Evolutionary conservation across 352 stramenopile species (phyloP).

Genomic region (Globisporangium emineosum): DNA sequence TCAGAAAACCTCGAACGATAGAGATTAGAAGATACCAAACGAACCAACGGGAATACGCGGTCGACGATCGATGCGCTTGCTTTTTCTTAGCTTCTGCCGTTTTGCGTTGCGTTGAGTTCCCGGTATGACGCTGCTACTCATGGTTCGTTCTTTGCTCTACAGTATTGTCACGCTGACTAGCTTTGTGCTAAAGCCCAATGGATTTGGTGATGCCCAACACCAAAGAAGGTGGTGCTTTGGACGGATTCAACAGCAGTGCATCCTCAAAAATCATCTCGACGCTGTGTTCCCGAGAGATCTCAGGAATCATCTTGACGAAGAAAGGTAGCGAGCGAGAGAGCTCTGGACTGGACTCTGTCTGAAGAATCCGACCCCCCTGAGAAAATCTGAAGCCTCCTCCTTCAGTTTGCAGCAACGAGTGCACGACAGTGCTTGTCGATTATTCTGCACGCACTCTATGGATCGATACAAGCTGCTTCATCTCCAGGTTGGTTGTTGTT

Average conservation of each 20-base stretch:
- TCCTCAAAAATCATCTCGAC: background rate
- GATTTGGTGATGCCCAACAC: too few species aligned
- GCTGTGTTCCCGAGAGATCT: background rate
- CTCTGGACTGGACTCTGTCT: background rate
- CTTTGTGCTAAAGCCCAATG: too few species aligned
- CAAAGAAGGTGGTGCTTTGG: background rate
- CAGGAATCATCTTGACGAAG: too few species aligned
- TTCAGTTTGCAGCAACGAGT: too few species aligned
- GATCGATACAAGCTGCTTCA: background rate
- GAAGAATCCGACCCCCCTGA: background rate
- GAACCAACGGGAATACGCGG: constrained; percentile 5
- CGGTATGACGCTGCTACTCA: too few species aligned
- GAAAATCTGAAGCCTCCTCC: too few species aligned
- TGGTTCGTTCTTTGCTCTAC: too few species aligned
- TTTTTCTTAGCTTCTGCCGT: background rate
- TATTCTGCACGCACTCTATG: background rate
- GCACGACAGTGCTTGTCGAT: background rate
- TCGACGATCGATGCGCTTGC: background rate
- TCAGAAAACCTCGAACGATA: constrained; percentile 10
- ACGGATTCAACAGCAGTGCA: too few species aligned
- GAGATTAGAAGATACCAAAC: constrained; percentile 4
- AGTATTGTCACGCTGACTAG: too few species aligned
- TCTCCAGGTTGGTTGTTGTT: background rate
- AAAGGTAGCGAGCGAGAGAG: background rate
- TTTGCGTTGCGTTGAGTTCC: background rate